Conservation (phyloP, 208 protist genomes). For the Leishmania mexicana region DNA sequence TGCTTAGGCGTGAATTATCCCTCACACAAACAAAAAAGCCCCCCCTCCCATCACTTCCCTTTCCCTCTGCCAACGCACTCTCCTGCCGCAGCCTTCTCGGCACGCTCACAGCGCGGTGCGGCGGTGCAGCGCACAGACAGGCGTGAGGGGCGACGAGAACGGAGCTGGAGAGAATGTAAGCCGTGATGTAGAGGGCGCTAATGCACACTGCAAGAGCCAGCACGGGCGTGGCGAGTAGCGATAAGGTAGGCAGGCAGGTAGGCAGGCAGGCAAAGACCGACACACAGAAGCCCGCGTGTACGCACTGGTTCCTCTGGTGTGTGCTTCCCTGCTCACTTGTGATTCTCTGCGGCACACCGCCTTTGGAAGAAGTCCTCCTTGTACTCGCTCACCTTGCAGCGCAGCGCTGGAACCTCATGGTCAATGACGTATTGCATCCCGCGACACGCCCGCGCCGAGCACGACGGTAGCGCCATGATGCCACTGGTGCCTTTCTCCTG, state of each 20-base stretch:
- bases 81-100: too few relatives aligned
- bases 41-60: too few relatives aligned
- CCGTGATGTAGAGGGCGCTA: background rate
- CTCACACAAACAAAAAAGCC: too few relatives aligned
- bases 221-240: background rate
- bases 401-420: slow-evolving; percentile 50
- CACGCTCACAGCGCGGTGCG: too few relatives aligned
- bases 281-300: background rate
- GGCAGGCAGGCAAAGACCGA: background rate
- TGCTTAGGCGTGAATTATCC: background rate
- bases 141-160: background rate
- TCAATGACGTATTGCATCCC: slow-evolving; percentile 37
- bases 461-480: slow-evolving; percentile 44
- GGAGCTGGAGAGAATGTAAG: background rate
- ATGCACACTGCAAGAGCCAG: background rate
- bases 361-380: slow-evolving; percentile 34
- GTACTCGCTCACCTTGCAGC: slow-evolving; percentile 42
- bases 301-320: background rate
- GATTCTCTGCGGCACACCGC: background rate
- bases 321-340: background rate
- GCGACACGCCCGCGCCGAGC: slow-evolving; percentile 37
- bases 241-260: background rate
- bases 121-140: background rate
- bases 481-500: slow-evolving; percentile 24
- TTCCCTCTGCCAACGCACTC: too few relatives aligned